A percentile compares a stretch with the other conserved stretches of the same genome.
Conservation (phyloP, 345 rosid genomes). For the Capsella bursapastoris region DNA sequence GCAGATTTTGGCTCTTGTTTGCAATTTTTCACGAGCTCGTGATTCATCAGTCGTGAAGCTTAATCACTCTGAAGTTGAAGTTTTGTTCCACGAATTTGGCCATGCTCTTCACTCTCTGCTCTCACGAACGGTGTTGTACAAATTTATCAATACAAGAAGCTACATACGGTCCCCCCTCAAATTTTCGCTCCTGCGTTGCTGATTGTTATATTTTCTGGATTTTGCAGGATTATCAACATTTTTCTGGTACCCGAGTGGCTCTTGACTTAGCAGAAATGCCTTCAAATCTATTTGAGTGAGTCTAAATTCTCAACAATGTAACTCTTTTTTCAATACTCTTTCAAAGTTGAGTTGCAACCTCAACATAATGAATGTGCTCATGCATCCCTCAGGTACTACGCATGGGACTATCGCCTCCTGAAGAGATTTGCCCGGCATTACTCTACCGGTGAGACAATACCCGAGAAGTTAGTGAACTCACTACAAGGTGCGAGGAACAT, state of each 20-base stretch:
- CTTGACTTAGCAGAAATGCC: constrained; percentile 97
- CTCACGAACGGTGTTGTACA: constrained; percentile 79
- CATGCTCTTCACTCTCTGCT: constrained; percentile 94
- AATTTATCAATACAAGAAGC: constrained; percentile 15
- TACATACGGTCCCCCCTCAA: neutral
- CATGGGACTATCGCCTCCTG: constrained; percentile 83
- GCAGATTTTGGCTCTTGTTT: constrained; percentile 93
- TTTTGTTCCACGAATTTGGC: constrained; percentile 95
- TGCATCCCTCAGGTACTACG: constrained; percentile 66
- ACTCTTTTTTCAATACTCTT: neutral
- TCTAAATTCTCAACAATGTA: constrained; percentile 34
- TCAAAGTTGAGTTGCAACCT: neutral
- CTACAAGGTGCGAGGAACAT: constrained; percentile 85
- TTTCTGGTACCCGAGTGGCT: constrained; percentile 90
- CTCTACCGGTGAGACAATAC: constrained; percentile 82
- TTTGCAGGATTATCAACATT: constrained; percentile 90
- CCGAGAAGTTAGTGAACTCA: constrained; percentile 81
- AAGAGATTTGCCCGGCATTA: constrained; percentile 85
- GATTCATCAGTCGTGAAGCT: constrained; percentile 70
- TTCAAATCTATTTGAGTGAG: constrained; percentile 96
- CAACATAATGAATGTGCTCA: constrained; percentile 28
- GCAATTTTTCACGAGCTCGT: constrained; percentile 68
- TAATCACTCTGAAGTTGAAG: constrained; percentile 88
- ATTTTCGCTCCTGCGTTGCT: constrained; percentile 32
- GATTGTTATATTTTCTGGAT: constrained; percentile 17